Base-by-base conservation (phyloP, 768 basidiomycete species). In the Mycena alexandri region DNA sequence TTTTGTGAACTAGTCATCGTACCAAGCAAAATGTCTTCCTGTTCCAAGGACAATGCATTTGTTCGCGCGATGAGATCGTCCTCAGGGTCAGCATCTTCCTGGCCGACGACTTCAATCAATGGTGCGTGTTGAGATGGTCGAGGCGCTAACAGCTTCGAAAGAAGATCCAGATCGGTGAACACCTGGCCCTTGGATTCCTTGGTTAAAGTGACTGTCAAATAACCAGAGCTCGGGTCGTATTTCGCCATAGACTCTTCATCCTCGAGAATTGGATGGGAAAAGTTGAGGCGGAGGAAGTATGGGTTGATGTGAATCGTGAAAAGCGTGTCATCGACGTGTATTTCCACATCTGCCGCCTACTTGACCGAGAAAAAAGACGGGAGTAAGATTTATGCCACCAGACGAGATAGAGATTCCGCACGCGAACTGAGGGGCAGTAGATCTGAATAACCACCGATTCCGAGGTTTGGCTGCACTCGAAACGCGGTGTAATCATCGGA, bases 271-370 rank as follows among this genome's bases (percentile, higher is more conserved):
- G 86, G 76, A 71, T 91, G 85, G 33, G 90, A 82, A 76, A 96
- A 94, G 73, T 89, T 88, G 68, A 96, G 83, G 2, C 93, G 90
- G 59, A 95, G 83, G 73, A 92, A 95, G 75, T 95, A 96, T 2
- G 94, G 94, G 65, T 92, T 93, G 75, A 94, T 86, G 73, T 95
- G 89, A 44, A 94, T 79, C 21, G 88, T 89, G 75, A 95, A 83
- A 53, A 91, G 78, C 29, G 86, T 86, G 59, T 87, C 87, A 73
- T 93, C 90, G 62, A 93, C 87, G 69, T 91, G 83, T 55, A 94
- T 90, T 76, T 95, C 94, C 36, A 90, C 87, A 70, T 95, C 94
- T 46, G 90, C 87, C 13, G 94, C 92, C 93, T 95, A 86, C 77
- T 82, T 80, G 73, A 36, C 52, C 44, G 66, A 19, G 61, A 38